These are phyloP conservation scores for Hypoxylon perforatum DNA, from an alignment of 495 filamentous ascomycete species.

Conservation along the genomic window DNA sequence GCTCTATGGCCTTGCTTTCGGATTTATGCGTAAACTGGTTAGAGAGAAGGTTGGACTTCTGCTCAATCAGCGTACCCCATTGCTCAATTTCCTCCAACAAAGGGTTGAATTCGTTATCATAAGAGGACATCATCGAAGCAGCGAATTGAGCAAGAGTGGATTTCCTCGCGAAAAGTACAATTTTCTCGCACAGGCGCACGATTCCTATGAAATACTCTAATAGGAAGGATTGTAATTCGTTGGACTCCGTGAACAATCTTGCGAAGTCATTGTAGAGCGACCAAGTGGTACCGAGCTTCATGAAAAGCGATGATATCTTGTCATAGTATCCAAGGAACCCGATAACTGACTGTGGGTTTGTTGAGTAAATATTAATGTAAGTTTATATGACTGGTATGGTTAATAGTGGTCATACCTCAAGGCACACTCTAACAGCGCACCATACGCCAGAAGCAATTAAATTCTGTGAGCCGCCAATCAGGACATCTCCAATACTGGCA, in stretches of 20 bases:
- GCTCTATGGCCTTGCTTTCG: constrained; percentile 3
- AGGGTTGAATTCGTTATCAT: constrained; percentile 46
- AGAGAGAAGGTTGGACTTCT: constrained; percentile 37
- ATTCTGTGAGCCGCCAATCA: constrained; percentile 55
- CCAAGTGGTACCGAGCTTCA: constrained; percentile 42
- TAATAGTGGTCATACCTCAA: too few species aligned
- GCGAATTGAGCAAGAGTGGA: constrained; percentile 46
- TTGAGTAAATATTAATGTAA: too few species aligned
- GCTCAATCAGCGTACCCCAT: constrained; percentile 34
- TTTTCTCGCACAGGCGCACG: constrained; percentile 49
- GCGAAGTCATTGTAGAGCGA: constrained; percentile 47
- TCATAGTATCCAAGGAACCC: constrained; percentile 47
- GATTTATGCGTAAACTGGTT: constrained; percentile 33
- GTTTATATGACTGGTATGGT: too few species aligned
- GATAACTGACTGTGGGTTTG: constrained; percentile 38
- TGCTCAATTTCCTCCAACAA: constrained; percentile 47
- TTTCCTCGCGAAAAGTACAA: constrained; percentile 50
- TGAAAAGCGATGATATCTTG: constrained; percentile 51
- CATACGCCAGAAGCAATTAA: constrained; percentile 54
- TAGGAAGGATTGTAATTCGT: constrained; percentile 47
- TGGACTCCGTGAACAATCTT: constrained; percentile 50
- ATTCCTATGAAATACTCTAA: constrained; percentile 54
- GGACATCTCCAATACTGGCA: constrained; percentile 52
- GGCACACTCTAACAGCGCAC: constrained; percentile 50
- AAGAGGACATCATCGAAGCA: constrained; percentile 42